Percentiles rank a stretch among this genome's conserved stretches.
phyloP scores from a whole-genome alignment of 176 grass and related monocot species.

The Eragrostis nindensis region DNA sequence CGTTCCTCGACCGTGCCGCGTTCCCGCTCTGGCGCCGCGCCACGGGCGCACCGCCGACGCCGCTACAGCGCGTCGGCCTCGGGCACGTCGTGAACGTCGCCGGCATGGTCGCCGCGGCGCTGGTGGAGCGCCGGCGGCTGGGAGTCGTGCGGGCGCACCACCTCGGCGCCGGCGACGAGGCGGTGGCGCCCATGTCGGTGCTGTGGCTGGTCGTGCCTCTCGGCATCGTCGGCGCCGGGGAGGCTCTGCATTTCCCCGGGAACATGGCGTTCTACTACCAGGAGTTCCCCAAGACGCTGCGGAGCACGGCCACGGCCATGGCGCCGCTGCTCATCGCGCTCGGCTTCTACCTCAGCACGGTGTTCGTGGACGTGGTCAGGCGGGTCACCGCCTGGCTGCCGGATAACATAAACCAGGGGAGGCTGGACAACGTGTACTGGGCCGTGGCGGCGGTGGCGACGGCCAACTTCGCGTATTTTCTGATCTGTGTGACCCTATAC shows the following conservation, averaged over 20 bases:
- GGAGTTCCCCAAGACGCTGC: constrained; percentile 40
- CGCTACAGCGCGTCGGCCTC: constrained; percentile 28
- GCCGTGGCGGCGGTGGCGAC: constrained; percentile 1
- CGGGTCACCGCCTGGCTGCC: constrained; percentile 40
- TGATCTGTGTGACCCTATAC: constrained; percentile 52
- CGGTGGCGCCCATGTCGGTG: constrained; percentile 36
- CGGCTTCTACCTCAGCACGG: constrained; percentile 45
- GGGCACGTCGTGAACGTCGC: constrained; percentile 37
- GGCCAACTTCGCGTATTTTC: constrained; percentile 59
- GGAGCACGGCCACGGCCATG: constrained; percentile 49
- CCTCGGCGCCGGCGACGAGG: not conserved
- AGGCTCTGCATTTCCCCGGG: constrained; percentile 45
- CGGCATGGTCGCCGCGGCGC: constrained; percentile 29
- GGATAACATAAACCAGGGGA: constrained; percentile 37
- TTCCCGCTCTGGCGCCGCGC: not conserved
- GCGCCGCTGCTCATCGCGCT: constrained; percentile 25
- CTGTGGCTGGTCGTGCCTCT: constrained; percentile 41
- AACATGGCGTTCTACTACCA: constrained; percentile 37
- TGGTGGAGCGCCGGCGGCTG: constrained; percentile 42
- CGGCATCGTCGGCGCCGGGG: constrained; percentile 15
- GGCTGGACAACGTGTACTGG: constrained; percentile 66
- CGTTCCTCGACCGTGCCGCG: constrained; percentile 29
- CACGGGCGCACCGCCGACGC: not conserved
- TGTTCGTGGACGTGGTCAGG: constrained; percentile 8
- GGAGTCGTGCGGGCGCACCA: not conserved